A percentile compares a stretch with the other conserved stretches of the same genome.
Evolutionary conservation across 75 land plant genomes (phyloP).

Genomic region (Pinus taeda): DNA sequence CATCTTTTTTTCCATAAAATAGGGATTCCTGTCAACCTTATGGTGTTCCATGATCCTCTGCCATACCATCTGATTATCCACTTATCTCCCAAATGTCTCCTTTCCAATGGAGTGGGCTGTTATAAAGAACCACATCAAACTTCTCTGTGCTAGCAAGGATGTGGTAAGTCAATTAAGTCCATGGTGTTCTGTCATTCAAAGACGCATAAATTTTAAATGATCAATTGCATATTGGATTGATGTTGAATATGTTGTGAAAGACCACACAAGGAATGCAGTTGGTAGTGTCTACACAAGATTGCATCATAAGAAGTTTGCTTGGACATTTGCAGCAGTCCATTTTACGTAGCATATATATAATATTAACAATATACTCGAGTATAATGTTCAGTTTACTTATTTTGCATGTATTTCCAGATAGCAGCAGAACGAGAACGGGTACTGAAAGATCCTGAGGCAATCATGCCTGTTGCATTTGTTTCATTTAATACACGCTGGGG

Average conservation of each 20-base stretch:
- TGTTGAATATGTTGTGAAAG: background rate
- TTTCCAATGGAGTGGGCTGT: too few relatives aligned
- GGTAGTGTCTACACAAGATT: background rate
- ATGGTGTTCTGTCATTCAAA: background rate
- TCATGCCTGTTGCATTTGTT: slow-evolving; percentile 78
- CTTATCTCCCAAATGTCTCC: too few relatives aligned
- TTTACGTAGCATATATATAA: background rate
- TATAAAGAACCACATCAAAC: too few relatives aligned
- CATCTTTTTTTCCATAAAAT: too few relatives aligned
- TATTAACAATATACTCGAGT: background rate
- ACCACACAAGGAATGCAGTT: background rate
- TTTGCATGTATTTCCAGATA: slow-evolving; percentile 30
- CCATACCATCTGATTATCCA: too few relatives aligned
- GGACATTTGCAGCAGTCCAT: background rate
- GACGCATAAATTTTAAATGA: background rate
- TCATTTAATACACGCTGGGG: slow-evolving; percentile 77
- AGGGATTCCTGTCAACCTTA: too few relatives aligned
- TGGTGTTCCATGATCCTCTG: too few relatives aligned
- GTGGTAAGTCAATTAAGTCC: background rate
- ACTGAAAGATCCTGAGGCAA: slow-evolving; percentile 50
- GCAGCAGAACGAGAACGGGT: slow-evolving; percentile 38
- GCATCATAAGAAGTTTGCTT: background rate
- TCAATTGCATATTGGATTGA: background rate
- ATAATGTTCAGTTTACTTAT: background rate
- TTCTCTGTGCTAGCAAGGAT: too few relatives aligned